These are phyloP conservation scores for Parietaria judaica DNA, from an alignment of 306 rosid species.

Conservation along the genomic window DNA sequence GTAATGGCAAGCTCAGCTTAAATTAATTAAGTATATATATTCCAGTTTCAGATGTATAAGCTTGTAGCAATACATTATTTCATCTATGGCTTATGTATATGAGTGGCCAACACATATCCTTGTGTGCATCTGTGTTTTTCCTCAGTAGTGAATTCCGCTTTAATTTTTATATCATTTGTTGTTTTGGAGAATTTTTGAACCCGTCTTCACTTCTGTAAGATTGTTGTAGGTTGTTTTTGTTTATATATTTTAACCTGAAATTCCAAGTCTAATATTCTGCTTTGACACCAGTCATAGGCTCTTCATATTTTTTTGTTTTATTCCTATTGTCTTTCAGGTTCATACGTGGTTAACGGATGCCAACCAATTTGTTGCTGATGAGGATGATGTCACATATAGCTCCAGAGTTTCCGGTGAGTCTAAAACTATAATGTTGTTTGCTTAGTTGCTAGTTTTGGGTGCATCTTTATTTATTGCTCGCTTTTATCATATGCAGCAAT, in stretches of 20 bases:
- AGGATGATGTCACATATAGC: constrained; percentile 76
- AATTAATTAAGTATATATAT: constrained; percentile 1
- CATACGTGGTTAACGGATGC: constrained; percentile 76
- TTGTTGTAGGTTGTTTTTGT: background rate
- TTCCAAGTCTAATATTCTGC: background rate
- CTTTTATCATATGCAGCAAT: background rate
- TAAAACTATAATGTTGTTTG: background rate
- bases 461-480: background rate
- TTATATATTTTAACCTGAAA: background rate
- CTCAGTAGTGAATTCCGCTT: background rate
- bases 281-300: background rate
- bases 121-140: background rate
- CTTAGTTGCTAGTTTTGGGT: background rate
- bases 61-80: background rate
- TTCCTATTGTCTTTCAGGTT: constrained; percentile 34
- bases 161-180: background rate
- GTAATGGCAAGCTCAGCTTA: background rate
- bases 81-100: too few relatives aligned
- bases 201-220: constrained; percentile 1
- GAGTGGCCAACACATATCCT: too few relatives aligned
- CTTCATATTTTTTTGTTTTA: constrained; percentile 7
- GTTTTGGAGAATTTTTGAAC: constrained; percentile 3
- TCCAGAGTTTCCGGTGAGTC: constrained; percentile 79
- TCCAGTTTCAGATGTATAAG: background rate
- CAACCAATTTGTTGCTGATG: constrained; percentile 82